A percentile compares a stretch with the other conserved stretches of the same genome.
Conservation (phyloP, 495 filamentous ascomycete genomes). For the Terfezia claveryi region DNA sequence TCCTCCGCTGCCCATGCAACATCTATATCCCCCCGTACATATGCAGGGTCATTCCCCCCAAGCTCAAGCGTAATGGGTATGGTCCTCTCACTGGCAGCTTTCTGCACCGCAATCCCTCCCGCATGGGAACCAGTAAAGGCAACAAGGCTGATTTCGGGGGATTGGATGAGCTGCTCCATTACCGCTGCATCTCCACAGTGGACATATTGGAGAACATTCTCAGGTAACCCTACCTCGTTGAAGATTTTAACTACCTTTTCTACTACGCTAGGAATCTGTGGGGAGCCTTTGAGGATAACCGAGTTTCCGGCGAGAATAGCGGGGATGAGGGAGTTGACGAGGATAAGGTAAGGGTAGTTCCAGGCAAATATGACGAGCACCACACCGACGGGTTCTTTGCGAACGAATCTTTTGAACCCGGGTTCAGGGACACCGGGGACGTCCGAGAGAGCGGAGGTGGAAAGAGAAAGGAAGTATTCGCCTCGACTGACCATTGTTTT, state of each 20-base stretch:
- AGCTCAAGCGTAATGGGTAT: slow-evolving; percentile 72
- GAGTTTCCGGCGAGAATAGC: slow-evolving; percentile 71
- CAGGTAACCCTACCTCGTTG: slow-evolving; percentile 49
- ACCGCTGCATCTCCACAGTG: slow-evolving; percentile 53
- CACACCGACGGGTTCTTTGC: slow-evolving; percentile 64
- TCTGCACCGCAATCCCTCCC: slow-evolving; percentile 65
- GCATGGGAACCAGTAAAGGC: slow-evolving; percentile 90
- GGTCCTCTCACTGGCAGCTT: slow-evolving; percentile 55
- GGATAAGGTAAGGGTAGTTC: slow-evolving; percentile 89
- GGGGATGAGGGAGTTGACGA: slow-evolving; percentile 76
- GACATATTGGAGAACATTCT: slow-evolving; percentile 69
- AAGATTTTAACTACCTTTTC: slow-evolving; percentile 64
- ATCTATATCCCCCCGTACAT: slow-evolving; percentile 68
- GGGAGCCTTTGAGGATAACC: slow-evolving; percentile 80
- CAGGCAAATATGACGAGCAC: slow-evolving; percentile 78
- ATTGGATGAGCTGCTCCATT: slow-evolving; percentile 50
- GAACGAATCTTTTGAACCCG: slow-evolving; percentile 74
- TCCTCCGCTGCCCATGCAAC: slow-evolving; percentile 75
- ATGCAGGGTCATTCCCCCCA: slow-evolving; percentile 84
- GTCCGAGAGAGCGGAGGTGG: slow-evolving; percentile 44
- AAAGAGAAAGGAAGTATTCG: slow-evolving; percentile 63
- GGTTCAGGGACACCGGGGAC: slow-evolving; percentile 59
- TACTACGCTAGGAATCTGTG: slow-evolving; percentile 74
- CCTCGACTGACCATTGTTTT: slow-evolving; percentile 58
- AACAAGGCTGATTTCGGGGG: slow-evolving; percentile 49